Evolutionary conservation across 306 rosid genomes (phyloP).

Genomic region (Corylus americana): DNA sequence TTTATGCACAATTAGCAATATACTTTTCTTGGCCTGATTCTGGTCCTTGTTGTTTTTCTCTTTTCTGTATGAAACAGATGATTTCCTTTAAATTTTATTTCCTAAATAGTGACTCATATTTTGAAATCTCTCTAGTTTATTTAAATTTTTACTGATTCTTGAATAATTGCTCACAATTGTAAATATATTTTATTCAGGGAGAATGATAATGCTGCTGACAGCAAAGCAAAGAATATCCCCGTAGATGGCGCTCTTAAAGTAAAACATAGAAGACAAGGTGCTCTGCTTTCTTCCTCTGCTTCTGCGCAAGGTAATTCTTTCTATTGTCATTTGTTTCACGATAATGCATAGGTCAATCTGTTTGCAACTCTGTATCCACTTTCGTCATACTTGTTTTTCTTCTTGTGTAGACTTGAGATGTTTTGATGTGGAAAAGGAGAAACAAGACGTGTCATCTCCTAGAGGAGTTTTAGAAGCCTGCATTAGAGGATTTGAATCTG

Average conservation of each 20-base stretch:
- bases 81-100: neutral
- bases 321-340: neutral
- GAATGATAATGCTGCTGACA: conserved; percentile 11
- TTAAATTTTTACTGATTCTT: neutral
- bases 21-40: neutral
- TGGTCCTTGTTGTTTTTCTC: neutral
- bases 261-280: conserved; percentile 22
- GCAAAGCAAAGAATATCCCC: conserved; percentile 20
- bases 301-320: conserved; percentile 51
- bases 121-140: neutral
- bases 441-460: conserved; percentile 59
- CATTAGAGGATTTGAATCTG: conserved; percentile 31
- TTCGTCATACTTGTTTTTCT: conserved; percentile 7
- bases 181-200: conserved; percentile 36
- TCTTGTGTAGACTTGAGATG: conserved; percentile 57
- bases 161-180: conserved; percentile 14
- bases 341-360: neutral
- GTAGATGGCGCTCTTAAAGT: conserved; percentile 8
- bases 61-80: neutral
- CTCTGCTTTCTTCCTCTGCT: conserved; percentile 31
- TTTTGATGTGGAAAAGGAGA: conserved; percentile 65
- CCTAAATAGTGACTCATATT: neutral
- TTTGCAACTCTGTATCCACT: neutral
- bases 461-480: conserved; percentile 79
- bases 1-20: neutral